A percentile compares a stretch with the other conserved stretches of the same genome.
These are phyloP conservation scores for Coprinellus micaceus DNA, from an alignment of 768 basidiomycete species.

Conservation along the genomic window DNA sequence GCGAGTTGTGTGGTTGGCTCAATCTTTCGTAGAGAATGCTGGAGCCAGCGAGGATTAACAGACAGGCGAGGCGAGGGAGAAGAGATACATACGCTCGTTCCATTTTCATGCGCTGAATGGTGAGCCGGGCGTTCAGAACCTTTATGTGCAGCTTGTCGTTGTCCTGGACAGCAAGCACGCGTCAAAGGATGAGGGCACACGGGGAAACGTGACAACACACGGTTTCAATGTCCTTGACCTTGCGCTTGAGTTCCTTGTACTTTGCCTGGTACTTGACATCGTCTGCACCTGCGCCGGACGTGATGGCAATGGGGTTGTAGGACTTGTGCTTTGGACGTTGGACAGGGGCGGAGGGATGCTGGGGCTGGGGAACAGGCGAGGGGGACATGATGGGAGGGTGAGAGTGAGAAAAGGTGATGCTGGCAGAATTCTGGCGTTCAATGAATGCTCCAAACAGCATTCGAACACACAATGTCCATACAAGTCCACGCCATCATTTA, in stretches of 20 bases:
- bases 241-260: conserved; percentile 84
- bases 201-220: conserved; percentile 41
- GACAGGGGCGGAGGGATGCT: conserved; percentile 27
- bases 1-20: conserved; percentile 55
- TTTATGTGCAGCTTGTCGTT: conserved; percentile 87
- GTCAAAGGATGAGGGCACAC: conserved; percentile 13
- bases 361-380: conserved; percentile 46
- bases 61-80: conserved; percentile 18
- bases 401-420: conserved; percentile 35
- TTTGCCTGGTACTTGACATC: conserved; percentile 85
- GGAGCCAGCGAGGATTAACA: conserved; percentile 12
- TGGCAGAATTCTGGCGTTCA: too few relatives aligned
- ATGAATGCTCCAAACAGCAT: conserved; percentile 1
- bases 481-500: conserved; percentile 5
- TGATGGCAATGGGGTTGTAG: conserved; percentile 52
- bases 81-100: conserved; percentile 73
- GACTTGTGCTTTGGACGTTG: conserved; percentile 46
- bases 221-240: conserved; percentile 81
- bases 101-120: conserved; percentile 82
- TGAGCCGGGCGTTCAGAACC: conserved; percentile 73
- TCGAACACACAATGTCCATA: conserved; percentile 6
- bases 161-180: conserved; percentile 48
- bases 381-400: conserved; percentile 62
- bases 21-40: conserved; percentile 79
- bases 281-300: conserved; percentile 61